Evolutionary conservation across 139 green algal genomes (phyloP).

Genomic region (Pleodorina starrii): DNA sequence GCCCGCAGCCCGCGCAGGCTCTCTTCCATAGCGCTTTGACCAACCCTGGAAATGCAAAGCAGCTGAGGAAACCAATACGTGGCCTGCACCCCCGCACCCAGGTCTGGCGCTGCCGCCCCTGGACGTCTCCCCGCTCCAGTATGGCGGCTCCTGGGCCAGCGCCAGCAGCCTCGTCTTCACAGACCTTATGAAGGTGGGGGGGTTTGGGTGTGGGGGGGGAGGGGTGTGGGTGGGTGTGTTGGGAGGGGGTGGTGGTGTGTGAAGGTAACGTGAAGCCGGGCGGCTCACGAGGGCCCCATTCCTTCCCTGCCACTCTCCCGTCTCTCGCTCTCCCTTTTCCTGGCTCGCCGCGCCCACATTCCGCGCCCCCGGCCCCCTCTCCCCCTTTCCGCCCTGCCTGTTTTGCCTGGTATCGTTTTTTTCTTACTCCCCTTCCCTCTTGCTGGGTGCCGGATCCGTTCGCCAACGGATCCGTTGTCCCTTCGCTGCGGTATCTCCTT

Average conservation of each 20-base stretch:
- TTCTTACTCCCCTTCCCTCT: no score
- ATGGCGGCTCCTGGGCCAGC: conserved; percentile 10
- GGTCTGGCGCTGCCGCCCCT: conserved; percentile 26
- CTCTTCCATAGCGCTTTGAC: no score
- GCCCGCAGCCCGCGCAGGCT: no score
- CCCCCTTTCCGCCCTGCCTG: background rate
- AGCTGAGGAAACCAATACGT: no score
- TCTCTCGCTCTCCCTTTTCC: no score
- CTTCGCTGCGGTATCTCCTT: background rate
- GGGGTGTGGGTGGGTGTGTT: background rate
- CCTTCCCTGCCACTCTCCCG: no score
- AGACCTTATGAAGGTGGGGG: conserved; percentile 28
- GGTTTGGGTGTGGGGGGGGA: no score
- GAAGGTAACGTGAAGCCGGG: no score
- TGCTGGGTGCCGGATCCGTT: no score
- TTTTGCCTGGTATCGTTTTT: background rate
- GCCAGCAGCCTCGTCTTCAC: background rate
- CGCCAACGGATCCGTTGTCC: background rate
- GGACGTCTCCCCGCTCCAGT: background rate
- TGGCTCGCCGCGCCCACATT: no score
- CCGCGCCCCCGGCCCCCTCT: background rate
- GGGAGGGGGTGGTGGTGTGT: background rate
- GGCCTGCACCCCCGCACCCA: background rate
- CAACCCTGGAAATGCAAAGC: no score
- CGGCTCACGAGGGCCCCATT: no score